These are phyloP conservation scores for Cajanus cajan DNA, from an alignment of 306 rosid species.

Conservation along the genomic window DNA sequence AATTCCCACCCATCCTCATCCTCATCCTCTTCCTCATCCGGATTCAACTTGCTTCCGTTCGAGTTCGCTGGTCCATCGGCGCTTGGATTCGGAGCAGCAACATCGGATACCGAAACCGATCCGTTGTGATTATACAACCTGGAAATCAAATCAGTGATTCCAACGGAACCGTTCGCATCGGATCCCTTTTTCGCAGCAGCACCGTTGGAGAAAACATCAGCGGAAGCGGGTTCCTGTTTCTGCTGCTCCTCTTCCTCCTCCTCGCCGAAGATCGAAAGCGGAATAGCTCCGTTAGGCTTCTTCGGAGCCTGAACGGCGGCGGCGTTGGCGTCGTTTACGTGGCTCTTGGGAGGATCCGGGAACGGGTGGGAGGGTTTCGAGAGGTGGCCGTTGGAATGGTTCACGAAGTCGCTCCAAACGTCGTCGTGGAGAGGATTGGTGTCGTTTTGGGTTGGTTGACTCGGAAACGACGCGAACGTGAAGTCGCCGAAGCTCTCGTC, in stretches of 20 bases:
- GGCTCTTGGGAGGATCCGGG: not conserved
- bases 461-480: conserved; percentile 48
- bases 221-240: conserved; percentile 35
- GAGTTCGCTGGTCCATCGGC: not conserved
- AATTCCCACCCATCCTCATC: conserved; percentile 89
- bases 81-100: conserved; percentile 10
- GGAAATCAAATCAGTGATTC: conserved; percentile 49
- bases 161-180: conserved; percentile 38
- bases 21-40: conserved; percentile 21
- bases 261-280: conserved; percentile 87
- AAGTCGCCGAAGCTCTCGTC: conserved; percentile 80
- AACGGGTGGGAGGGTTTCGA: conserved; percentile 30
- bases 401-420: conserved; percentile 70
- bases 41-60: conserved; percentile 30
- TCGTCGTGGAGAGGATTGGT: conserved; percentile 24
- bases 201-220: conserved; percentile 27
- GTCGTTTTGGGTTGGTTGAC: conserved; percentile 27
- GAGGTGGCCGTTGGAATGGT: conserved; percentile 37
- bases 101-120: conserved; percentile 25
- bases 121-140: conserved; percentile 47
- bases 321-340: conserved; percentile 24
- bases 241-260: conserved; percentile 46
- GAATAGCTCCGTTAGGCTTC: conserved; percentile 71
- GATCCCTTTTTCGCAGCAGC: conserved; percentile 38
- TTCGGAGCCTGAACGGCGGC: not conserved